phyloP scores from a whole-genome alignment of 2,329 filamentous ascomycete genomes.

The Fusarium foetens region DNA sequence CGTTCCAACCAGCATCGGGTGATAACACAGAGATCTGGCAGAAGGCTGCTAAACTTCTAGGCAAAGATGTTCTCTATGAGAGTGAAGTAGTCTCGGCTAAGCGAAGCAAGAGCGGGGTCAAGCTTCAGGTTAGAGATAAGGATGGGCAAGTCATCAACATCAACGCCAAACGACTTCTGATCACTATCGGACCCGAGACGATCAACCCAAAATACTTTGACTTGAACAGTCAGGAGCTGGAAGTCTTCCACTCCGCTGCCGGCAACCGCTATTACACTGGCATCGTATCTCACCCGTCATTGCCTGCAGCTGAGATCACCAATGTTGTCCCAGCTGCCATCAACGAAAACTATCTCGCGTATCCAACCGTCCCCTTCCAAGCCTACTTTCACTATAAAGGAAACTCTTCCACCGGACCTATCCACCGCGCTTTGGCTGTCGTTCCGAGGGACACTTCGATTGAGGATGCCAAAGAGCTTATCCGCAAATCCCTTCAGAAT shows the following conservation, averaged over 20 bases:
- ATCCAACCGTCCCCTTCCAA: neutral
- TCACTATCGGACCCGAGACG: neutral
- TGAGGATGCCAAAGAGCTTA: accelerated
- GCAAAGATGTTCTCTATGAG: neutral
- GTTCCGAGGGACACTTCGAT: neutral
- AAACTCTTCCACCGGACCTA: neutral
- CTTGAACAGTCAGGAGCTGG: neutral
- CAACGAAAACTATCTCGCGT: neutral
- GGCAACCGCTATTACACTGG: neutral
- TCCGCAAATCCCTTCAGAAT: neutral
- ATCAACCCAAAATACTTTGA: neutral
- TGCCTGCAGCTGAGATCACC: neutral
- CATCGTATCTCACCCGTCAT: neutral
- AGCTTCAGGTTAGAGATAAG: neutral
- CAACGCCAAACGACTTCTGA: neutral
- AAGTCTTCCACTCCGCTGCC: neutral
- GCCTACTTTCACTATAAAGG: neutral
- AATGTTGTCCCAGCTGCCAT: neutral
- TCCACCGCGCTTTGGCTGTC: neutral
- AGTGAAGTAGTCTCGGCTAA: neutral
- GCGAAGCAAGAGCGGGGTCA: neutral
- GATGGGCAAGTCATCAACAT: neutral
- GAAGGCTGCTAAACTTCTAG: neutral
- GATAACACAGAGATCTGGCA: neutral
- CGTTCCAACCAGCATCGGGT: neutral